Conservation (phyloP, 257 asterid species). For the Solanum pinnatisectum region DNA sequence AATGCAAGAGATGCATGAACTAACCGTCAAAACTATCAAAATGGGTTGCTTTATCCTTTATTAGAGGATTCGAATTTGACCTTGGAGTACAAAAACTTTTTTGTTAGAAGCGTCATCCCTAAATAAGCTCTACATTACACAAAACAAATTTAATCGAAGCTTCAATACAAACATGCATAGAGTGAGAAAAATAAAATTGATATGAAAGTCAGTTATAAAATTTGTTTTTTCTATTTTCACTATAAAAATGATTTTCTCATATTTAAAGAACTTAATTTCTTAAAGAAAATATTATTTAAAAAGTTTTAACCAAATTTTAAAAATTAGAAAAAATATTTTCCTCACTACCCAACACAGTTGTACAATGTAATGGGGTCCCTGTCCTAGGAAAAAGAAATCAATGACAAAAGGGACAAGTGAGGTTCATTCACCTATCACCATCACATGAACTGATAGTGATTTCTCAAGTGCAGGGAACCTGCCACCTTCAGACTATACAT, state of each 20-base stretch:
- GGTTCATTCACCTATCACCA: background rate
- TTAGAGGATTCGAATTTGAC: background rate
- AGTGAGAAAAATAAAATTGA: background rate
- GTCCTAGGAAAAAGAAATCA: background rate
- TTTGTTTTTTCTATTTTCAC: too few relatives aligned
- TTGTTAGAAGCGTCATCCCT: rapidly evolving
- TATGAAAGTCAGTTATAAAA: too few relatives aligned
- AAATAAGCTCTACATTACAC: too few relatives aligned
- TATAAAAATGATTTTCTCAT: too few relatives aligned
- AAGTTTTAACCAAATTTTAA: background rate
- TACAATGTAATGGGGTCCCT: background rate
- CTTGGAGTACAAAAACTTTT: rapidly evolving
- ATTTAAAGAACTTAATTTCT: background rate
- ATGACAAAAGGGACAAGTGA: background rate
- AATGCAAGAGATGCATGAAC: background rate
- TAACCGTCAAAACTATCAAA: background rate
- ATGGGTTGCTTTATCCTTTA: too few relatives aligned
- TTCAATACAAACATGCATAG: background rate
- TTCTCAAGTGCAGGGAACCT: background rate
- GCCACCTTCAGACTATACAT: background rate
- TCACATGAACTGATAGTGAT: background rate
- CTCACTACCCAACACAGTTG: rapidly evolving
- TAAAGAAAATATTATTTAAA: background rate
- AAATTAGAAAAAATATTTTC: background rate
- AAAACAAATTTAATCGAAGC: rapidly evolving